Evolutionary conservation across 495 filamentous ascomycete species (phyloP), one percentile per base, ranked within the genome.

Genomic region (Penicillium simplicissimum): DNA sequence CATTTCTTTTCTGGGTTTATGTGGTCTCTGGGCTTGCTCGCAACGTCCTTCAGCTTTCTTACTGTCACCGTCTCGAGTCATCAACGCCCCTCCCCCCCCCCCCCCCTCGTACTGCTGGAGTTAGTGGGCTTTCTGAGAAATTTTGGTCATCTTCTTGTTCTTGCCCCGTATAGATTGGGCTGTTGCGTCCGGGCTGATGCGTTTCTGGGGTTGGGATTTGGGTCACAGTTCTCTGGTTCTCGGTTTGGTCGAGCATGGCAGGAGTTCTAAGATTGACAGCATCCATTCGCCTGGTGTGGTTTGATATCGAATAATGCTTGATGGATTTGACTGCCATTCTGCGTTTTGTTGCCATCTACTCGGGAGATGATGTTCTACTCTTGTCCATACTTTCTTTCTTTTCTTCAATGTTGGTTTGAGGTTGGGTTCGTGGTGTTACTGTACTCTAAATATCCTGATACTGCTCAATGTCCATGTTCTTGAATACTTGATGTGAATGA

Each of bases 231-330:
- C 34, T n/a, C 31, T 66, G 68, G 57, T 71, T 66, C 58, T 64
- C 53, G 62, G 65, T 64, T 60, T 62, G 66, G 61, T 67, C 52
- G 64, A 70, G 76, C 71, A 76, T 77, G 69, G 70, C 58, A 74
- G 74, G 76, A 79, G 76, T 79, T 77, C 64, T 56, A 67, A 71
- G 67, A 69, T 60, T 65, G 66, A 69, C 59, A 70, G 74, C 71
- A 74, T 73, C 63, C 55, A 57, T 68, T 64, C 49, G 55, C 52
- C 17, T 45, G 64, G 42, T 67, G 59, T 15, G 23, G 51, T 59
- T 64, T 28, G 48, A 61, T 65, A 53, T 61, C 53, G 60, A 52
- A 54, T 59, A 64, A 47, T 58, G 49, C 37, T 57, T 55, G 59
- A 55, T 53, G 51, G 52, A 55, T 52, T 59, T 59, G 37, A n/a